A percentile compares a stretch with the other conserved stretches of the same genome.
Conservation (phyloP, 345 rosid species). For the Syzygium aromaticum region DNA sequence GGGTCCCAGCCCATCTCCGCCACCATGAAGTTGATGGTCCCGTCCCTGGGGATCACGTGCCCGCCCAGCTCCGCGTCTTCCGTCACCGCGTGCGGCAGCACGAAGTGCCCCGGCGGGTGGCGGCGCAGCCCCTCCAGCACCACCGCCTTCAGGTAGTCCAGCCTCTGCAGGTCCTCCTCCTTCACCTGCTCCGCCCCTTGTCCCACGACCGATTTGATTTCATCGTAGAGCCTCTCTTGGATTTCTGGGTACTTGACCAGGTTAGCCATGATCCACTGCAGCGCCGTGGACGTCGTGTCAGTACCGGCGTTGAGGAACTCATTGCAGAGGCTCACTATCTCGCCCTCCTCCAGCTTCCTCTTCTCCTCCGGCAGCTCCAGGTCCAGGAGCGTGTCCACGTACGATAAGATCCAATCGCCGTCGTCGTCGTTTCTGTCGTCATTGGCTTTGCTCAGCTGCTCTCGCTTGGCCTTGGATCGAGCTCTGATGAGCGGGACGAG, state of each 20-base stretch:
- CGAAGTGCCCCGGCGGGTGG: background rate
- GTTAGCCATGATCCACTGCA: constrained; percentile 2
- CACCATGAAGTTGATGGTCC: constrained; percentile 2
- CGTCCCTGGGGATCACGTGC: background rate
- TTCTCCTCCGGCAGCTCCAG: background rate
- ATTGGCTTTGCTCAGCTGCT: background rate
- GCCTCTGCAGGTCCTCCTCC: background rate
- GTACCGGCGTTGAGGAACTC: background rate
- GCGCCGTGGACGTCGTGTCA: background rate
- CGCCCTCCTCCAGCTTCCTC: background rate
- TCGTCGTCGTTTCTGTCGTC: background rate
- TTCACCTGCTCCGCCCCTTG: background rate
- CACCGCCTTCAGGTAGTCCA: background rate
- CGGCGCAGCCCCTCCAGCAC: background rate
- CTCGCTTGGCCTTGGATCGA: background rate
- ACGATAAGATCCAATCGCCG: background rate
- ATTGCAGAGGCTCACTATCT: background rate
- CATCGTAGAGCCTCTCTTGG: background rate
- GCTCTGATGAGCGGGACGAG: background rate
- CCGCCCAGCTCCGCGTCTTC: background rate
- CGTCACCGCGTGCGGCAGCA: background rate
- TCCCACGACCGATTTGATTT: background rate
- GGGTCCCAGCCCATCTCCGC: constrained; percentile 1
- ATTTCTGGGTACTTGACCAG: background rate
- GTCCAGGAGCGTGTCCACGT: background rate